Percentiles rank a stretch among this genome's conserved stretches.
phyloP scores from a whole-genome alignment of 345 rosid genomes.

The Angophora floribunda region DNA sequence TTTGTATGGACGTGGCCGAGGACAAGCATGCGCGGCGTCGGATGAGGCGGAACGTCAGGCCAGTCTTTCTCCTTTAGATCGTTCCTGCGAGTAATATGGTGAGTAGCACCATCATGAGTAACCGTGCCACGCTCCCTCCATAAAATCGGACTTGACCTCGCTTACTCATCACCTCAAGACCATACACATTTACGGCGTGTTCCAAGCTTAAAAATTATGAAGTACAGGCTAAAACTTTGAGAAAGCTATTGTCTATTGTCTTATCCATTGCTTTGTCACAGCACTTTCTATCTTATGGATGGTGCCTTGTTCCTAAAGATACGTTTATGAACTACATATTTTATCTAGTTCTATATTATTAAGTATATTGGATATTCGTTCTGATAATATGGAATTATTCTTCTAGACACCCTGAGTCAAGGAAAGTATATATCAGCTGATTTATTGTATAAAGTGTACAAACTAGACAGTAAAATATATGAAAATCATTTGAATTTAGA shows the following conservation, averaged over 20 bases:
- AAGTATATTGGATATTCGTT: not conserved
- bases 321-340: not conserved
- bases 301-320: not conserved
- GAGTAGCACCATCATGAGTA: not conserved
- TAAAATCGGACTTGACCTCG: not conserved
- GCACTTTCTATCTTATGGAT: not conserved
- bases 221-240: not conserved
- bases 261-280: not conserved
- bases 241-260: not conserved
- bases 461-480: not conserved
- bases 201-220: not conserved
- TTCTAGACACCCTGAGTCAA: no score
- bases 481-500: not conserved
- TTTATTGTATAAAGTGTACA: no score
- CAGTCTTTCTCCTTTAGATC: not conserved
- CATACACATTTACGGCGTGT: fast-evolving
- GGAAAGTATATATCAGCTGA: not conserved
- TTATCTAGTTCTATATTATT: not conserved
- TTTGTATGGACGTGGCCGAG: not conserved
- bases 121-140: not conserved
- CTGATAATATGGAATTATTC: not conserved
- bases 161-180: not conserved
- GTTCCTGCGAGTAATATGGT: not conserved
- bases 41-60: not conserved
- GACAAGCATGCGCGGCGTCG: not conserved